Percentiles rank a stretch among this genome's conserved stretches.
Conservation (phyloP, 1,284 basidiomycete genomes). For the Ceratobasidium papillatum region DNA sequence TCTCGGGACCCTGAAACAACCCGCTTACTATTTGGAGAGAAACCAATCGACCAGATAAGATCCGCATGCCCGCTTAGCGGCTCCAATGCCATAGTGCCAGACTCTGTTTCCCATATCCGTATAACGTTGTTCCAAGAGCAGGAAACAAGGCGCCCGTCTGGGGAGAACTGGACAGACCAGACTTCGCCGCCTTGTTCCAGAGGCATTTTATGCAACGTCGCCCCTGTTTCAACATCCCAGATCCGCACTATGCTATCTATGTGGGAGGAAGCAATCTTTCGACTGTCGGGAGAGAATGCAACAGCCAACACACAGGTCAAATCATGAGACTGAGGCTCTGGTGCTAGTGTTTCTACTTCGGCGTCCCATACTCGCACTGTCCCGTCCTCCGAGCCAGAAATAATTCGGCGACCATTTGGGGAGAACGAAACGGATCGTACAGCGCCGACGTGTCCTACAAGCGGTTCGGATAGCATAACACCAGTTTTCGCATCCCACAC, state of each 20-base stretch:
- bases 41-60: slow-evolving; percentile 26
- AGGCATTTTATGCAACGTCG: neutral
- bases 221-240: slow-evolving; percentile 24
- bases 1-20: slow-evolving; percentile 37
- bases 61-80: slow-evolving; percentile 8
- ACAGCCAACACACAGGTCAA: neutral
- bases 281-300: slow-evolving; percentile 30
- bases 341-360: neutral
- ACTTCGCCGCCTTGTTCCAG: neutral
- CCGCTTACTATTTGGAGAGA: slow-evolving; percentile 27
- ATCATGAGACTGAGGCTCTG: neutral
- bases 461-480: neutral
- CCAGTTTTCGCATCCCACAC: slow-evolving; percentile 39
- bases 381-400: slow-evolving; percentile 28
- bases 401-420: slow-evolving; percentile 10
- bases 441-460: slow-evolving; percentile 12
- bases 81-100: neutral
- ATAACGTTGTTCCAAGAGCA: slow-evolving; percentile 12
- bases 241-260: slow-evolving; percentile 16
- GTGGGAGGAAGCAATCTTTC: slow-evolving; percentile 8
- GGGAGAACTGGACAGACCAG: slow-evolving; percentile 30
- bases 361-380: slow-evolving; percentile 37
- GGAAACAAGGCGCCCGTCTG: slow-evolving; percentile 29
- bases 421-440: slow-evolving; percentile 36
- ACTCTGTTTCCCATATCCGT: slow-evolving; percentile 24